phyloP scores from a whole-genome alignment of 306 rosid species.

The Hippophae gyantsensis region DNA sequence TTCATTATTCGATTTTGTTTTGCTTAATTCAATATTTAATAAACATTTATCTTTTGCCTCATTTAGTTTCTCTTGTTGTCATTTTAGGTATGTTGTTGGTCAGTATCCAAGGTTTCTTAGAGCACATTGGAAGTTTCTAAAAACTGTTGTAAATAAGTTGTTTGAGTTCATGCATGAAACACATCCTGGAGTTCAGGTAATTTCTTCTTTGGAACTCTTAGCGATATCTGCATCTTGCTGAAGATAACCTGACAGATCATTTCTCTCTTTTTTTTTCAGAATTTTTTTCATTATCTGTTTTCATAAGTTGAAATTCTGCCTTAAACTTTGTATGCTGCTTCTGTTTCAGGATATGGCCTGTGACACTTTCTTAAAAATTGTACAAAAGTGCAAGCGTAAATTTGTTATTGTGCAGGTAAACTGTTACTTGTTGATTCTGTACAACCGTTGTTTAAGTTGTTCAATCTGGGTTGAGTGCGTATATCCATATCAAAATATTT shows the following conservation, averaged over 20 bases:
- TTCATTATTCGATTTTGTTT: too few species aligned
- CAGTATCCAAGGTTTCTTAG: slow-evolving; percentile 92
- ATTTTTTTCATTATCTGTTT: neutral
- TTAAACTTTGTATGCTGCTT: neutral
- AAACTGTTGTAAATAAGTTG: slow-evolving; percentile 91
- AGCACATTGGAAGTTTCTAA: slow-evolving; percentile 96
- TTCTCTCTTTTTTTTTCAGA: neutral
- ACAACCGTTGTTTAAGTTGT: too few species aligned
- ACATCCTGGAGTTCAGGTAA: slow-evolving; percentile 99
- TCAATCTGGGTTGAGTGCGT: too few species aligned
- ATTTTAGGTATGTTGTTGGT: slow-evolving; percentile 87
- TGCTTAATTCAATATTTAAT: too few species aligned
- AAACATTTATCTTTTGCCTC: neutral
- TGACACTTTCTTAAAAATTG: slow-evolving; percentile 89
- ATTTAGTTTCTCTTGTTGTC: neutral
- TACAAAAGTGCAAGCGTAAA: slow-evolving; percentile 94
- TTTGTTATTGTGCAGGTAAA: slow-evolving; percentile 84
- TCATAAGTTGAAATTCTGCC: neutral
- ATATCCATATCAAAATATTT: too few species aligned
- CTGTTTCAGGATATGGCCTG: slow-evolving; percentile 93
- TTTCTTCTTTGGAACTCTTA: slow-evolving; percentile 3
- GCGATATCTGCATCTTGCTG: neutral
- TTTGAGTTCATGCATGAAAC: slow-evolving; percentile 99
- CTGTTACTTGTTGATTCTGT: neutral
- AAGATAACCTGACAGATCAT: neutral